Evolutionary conservation across 116 monocot genomes (phyloP), one percentile per base, ranked within the genome.

Genomic region (Zostera marina): DNA sequence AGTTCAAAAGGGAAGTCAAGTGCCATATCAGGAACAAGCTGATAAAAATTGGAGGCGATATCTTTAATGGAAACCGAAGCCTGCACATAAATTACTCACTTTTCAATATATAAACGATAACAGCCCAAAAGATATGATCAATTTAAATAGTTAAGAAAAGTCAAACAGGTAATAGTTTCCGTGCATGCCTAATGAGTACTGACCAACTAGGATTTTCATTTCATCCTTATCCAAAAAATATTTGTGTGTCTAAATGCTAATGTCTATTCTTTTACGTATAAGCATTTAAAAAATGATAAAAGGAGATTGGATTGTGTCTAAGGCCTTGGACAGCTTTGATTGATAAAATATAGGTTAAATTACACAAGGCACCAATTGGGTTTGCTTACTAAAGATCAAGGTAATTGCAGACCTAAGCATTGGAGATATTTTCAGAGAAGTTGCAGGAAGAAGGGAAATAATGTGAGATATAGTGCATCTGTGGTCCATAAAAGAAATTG

Each of bases 1-100:
- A 98, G 65, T 60, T 86, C 86, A 70, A 98, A 96, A 9, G 96
- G 96, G 83, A 83, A 98, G 8, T 81, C 74, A 64, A 98, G 78
- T 64, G 96, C 89, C 96, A 83, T 72, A 25, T 89, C 81, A 55
- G 96, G 96, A 14, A 98, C 80, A 70, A 89, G 85, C 67, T 83
- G 76, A 72, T 75, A 21, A 61, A 98, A 98, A 49, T 52, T 65
- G 45, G 12, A 66, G 13, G 73, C 72, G 56, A 98, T 83, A 43
- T 83, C 83, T 55, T 76, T 76, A 63, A 44, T 69, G n/a, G 71
- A 78, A 59, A 75, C 80, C 85, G 76, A 89, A 38, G 59, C 74
- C 85, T 98, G 59, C 26, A 60, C 7, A n/a, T 11, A 48, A 16
- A 16, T 16, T n/a, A 48, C 17, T 2, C 44, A 48, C 17, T 16